Conservation (phyloP, 257 asterid genomes). For the Forsythia viridissima region DNA sequence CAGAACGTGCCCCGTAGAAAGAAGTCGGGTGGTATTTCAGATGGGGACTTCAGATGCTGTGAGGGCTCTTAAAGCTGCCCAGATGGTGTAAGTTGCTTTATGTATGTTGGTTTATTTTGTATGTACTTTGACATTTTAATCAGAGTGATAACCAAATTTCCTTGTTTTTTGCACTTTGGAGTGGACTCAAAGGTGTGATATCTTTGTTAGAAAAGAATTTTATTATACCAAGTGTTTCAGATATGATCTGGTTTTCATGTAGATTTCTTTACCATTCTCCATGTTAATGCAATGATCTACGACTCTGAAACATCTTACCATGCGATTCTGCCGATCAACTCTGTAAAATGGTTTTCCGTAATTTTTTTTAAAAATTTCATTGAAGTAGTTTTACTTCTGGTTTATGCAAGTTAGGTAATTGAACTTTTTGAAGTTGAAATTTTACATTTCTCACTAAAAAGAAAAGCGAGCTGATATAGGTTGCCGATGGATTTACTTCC, state of each 20-base stretch:
- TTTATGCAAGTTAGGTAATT: background rate
- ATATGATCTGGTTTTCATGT: background rate
- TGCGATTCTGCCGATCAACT: background rate
- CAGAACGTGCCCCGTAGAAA: conserved; percentile 84
- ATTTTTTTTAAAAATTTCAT: background rate
- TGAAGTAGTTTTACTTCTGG: background rate
- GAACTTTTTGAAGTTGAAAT: background rate
- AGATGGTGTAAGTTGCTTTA: conserved; percentile 58
- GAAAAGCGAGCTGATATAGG: background rate
- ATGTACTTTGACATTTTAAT: background rate
- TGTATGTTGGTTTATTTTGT: conserved; percentile 4
- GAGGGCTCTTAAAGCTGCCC: conserved; percentile 89
- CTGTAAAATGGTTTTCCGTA: background rate
- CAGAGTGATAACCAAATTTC: background rate
- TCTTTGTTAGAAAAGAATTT: background rate
- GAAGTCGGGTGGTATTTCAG: conserved; percentile 75
- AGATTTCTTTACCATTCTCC: background rate
- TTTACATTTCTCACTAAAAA: background rate
- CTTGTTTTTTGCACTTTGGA: background rate
- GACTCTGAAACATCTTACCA: background rate
- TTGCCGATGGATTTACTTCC: background rate
- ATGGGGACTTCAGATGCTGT: conserved; percentile 94
- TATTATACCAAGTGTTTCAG: background rate
- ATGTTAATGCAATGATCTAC: background rate
- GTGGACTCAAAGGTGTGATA: background rate